phyloP scores from a whole-genome alignment of 1,284 basidiomycete genomes.

The Microbotryum intermedium region DNA sequence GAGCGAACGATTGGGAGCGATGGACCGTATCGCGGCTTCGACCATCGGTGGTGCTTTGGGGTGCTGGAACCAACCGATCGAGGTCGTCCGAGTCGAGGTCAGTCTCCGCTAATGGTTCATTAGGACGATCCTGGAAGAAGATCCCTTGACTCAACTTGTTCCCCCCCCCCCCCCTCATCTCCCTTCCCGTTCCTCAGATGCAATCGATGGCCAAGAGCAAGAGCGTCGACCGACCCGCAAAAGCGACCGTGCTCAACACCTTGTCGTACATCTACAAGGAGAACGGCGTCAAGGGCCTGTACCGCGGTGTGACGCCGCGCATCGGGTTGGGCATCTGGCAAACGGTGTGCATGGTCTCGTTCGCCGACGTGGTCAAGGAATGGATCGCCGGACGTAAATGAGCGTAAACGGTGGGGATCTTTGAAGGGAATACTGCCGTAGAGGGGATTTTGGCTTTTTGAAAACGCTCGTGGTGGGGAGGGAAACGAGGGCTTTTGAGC shows the following conservation, averaged over 20 bases:
- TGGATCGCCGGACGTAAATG: not conserved
- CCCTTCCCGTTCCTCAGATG: too few species aligned
- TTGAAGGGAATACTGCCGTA: constrained; percentile 1
- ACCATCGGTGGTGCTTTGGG: constrained; percentile 89
- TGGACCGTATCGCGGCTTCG: constrained; percentile 85
- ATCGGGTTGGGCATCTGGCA: constrained; percentile 95
- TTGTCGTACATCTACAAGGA: constrained; percentile 87
- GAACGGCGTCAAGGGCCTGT: constrained; percentile 93
- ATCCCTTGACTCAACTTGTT: not conserved
- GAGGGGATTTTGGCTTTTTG: not conserved
- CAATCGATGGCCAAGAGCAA: constrained; percentile 88
- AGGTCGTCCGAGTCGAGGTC: constrained; percentile 87
- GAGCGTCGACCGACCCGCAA: constrained; percentile 65
- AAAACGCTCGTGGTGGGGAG: not conserved
- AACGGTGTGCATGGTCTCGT: constrained; percentile 91
- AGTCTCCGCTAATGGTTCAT: constrained; percentile 15
- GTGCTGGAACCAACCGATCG: constrained; percentile 99
- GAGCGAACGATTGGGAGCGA: constrained; percentile 60
- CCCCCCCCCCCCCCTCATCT: constrained; percentile 29
- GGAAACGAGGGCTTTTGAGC: not conserved
- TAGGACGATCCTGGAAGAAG: constrained; percentile 13
- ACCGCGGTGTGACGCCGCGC: constrained; percentile 93
- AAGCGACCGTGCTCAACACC: constrained; percentile 83
- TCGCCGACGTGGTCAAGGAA: constrained; percentile 68
- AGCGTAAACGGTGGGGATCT: not conserved